These are phyloP conservation scores for Wickerhamiella kurtzmanii DNA, from an alignment of 805 yeast genomes.

Conservation along the genomic window DNA sequence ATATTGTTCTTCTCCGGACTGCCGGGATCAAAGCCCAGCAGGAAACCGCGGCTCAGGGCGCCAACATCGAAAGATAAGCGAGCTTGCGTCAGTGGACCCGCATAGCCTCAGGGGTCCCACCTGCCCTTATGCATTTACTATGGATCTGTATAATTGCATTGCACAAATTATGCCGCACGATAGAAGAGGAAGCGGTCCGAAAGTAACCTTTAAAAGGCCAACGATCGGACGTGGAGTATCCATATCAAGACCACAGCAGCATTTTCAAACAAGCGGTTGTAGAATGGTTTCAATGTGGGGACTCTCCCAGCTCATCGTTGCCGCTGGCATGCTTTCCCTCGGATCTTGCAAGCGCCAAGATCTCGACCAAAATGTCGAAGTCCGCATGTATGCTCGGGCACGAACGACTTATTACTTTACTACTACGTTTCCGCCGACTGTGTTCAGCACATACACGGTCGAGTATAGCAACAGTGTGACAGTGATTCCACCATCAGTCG, in stretches of 20 bases:
- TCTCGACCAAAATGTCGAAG: no score
- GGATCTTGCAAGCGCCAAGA: no score
- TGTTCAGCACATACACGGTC: not conserved
- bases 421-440: not conserved
- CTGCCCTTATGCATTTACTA: not conserved
- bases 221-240: no score
- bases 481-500: not conserved
- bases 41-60: no score
- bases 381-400: not conserved
- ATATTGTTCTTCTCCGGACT: no score
- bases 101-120: not conserved
- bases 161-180: no score
- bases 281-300: not conserved
- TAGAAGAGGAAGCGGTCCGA: no score
- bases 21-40: no score
- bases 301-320: not conserved
- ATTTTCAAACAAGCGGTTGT: not conserved
- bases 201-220: not conserved
- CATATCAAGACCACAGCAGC: not conserved
- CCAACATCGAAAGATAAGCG: no score
- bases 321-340: not conserved
- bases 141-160: no score
- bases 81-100: not conserved
- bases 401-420: not conserved
- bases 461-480: not conserved